These are phyloP conservation scores for Penicillium sp. DNA, from an alignment of 2,329 filamentous ascomycete genomes.

Conservation along the genomic window DNA sequence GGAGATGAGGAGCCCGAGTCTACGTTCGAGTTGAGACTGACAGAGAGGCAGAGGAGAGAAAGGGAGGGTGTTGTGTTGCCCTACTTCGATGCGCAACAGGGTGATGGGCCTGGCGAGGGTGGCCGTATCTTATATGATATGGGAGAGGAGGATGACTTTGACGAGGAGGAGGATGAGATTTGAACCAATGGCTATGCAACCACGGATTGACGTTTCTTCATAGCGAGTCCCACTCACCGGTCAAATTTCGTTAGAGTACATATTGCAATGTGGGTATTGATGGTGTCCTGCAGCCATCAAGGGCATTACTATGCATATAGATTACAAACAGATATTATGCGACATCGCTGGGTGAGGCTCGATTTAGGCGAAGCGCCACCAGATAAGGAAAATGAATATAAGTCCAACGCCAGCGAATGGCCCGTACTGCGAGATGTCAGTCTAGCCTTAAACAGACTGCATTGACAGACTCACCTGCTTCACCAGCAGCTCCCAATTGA, in stretches of 20 bases:
- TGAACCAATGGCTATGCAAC: slow-evolving; percentile 41
- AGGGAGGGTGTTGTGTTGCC: slow-evolving; percentile 89
- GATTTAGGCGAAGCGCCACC: slow-evolving; percentile 85
- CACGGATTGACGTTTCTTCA: not conserved
- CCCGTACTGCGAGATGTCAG: slow-evolving; percentile 67
- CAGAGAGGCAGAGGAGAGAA: slow-evolving; percentile 86
- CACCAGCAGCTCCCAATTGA: slow-evolving; percentile 95
- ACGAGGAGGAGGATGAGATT: slow-evolving; percentile 94
- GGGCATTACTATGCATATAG: slow-evolving; percentile 44
- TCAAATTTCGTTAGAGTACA: not conserved
- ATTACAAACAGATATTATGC: slow-evolving; percentile 32
- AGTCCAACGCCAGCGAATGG: slow-evolving; percentile 82
- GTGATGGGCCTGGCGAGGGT: slow-evolving; percentile 72
- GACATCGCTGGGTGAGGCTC: slow-evolving; percentile 14
- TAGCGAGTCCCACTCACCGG: not conserved
- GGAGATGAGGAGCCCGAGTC: slow-evolving; percentile 64
- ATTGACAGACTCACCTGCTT: slow-evolving; percentile 68
- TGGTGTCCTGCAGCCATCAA: slow-evolving; percentile 39
- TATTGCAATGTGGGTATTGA: slow-evolving; percentile 12
- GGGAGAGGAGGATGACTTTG: slow-evolving; percentile 95
- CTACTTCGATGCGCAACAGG: slow-evolving; percentile 94
- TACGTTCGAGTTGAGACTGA: slow-evolving; percentile 85
- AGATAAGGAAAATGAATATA: slow-evolving; percentile 84
- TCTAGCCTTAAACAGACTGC: not conserved
- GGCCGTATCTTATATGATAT: slow-evolving; percentile 96